Conservation (phyloP, 352 stramenopile genomes). For the Proteromonas lacertae region DNA sequence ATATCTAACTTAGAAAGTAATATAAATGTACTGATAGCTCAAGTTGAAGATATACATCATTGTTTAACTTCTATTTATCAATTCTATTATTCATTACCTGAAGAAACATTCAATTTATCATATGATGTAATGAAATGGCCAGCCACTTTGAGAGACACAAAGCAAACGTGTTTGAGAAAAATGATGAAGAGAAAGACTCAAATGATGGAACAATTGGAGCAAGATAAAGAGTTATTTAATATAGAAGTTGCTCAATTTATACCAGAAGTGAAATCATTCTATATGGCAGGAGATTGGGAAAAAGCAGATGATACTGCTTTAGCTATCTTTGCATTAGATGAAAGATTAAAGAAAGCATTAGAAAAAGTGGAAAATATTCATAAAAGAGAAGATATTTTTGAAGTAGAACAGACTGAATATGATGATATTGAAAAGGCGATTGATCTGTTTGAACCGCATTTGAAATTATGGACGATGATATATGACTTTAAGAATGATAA, state of each 20-base stretch:
- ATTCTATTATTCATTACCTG: constrained; percentile 34
- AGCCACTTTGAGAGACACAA: constrained; percentile 22
- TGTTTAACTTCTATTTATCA: constrained; percentile 27
- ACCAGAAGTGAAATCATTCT: constrained; percentile 31
- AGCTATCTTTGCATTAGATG: too few species aligned
- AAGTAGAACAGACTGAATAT: constrained; percentile 59
- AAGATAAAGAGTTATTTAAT: constrained; percentile 58
- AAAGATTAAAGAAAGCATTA: constrained; percentile 48
- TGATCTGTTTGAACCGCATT: constrained; percentile 42
- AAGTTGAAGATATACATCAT: too few species aligned
- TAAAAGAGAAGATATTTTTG: constrained; percentile 44
- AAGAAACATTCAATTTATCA: constrained; percentile 45
- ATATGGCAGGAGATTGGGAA: too few species aligned
- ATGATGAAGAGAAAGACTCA: constrained; percentile 49
- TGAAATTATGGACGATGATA: constrained; percentile 71
- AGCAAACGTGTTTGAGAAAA: constrained; percentile 33
- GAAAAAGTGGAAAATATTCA: constrained; percentile 56
- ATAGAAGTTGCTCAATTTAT: constrained; percentile 42
- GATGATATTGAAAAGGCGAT: constrained; percentile 38
- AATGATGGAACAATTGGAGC: constrained; percentile 61
- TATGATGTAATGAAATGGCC: constrained; percentile 35
- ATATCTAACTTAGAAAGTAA: too few species aligned
- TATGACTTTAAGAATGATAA: constrained; percentile 54
- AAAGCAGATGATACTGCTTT: too few species aligned
- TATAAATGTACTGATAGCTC: too few species aligned